These are phyloP conservation scores for Fusarium dimerum DNA, from an alignment of 2,329 filamentous ascomycete genomes.

Conservation along the genomic window DNA sequence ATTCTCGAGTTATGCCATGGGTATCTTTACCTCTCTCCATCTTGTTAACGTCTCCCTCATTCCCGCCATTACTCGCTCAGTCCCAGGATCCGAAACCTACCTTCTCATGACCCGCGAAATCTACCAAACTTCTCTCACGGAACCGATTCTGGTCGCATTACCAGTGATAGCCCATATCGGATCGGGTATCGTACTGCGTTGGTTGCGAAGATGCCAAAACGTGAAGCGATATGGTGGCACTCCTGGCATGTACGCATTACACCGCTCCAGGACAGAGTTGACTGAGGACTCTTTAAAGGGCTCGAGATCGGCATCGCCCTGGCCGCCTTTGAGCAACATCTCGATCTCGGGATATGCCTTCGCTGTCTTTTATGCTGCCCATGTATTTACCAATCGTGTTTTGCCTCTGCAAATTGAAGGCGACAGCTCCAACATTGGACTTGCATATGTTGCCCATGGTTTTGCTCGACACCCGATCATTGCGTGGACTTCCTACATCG, in stretches of 20 bases:
- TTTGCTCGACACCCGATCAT: conserved; percentile 71
- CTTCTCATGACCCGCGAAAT: conserved; percentile 88
- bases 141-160: conserved; percentile 76
- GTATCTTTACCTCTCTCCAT: conserved; percentile 74
- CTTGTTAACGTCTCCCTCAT: conserved; percentile 80
- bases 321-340: conserved; percentile 72
- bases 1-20: conserved; percentile 86
- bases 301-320: conserved; percentile 39
- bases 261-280: conserved; percentile 33
- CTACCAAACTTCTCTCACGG: conserved; percentile 81
- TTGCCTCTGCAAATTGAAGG: conserved; percentile 78
- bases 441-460: conserved; percentile 83
- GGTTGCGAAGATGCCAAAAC: conserved; percentile 72
- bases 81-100: conserved; percentile 77
- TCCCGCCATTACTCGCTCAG: conserved; percentile 71
- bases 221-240: conserved; percentile 74
- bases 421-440: conserved; percentile 80
- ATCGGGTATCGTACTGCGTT: conserved; percentile 74
- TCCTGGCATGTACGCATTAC: conserved; percentile 47
- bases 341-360: conserved; percentile 73
- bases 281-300: conserved; percentile 32
- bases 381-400: conserved; percentile 74
- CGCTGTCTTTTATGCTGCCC: conserved; percentile 64
- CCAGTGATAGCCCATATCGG: conserved; percentile 75
- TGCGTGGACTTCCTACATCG: conserved; percentile 68